A percentile compares a stretch with the other conserved stretches of the same genome.
Conservation (phyloP, 192 early-diverging fungal species). For the Coemansia sp. region DNA sequence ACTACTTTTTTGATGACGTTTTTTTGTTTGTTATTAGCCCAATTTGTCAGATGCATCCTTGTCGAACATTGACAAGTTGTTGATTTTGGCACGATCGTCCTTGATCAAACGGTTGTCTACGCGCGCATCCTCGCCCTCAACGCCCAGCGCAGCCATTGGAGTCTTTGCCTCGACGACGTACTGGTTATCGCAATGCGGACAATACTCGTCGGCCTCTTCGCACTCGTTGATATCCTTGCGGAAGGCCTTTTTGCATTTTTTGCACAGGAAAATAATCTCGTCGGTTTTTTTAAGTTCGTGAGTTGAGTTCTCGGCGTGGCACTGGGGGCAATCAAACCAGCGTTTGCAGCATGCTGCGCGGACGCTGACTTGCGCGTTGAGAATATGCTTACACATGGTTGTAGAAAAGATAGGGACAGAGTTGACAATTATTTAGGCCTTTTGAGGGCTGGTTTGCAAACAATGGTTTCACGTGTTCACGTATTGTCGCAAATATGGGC, state of each 20-base stretch:
- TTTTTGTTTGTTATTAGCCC: constrained; percentile 29
- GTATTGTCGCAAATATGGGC: background rate
- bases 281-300: constrained; percentile 77
- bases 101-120: constrained; percentile 67
- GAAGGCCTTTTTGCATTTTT: constrained; percentile 99
- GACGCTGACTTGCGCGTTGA: constrained; percentile 96
- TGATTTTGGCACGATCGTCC: constrained; percentile 55
- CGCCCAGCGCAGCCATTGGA: constrained; percentile 78
- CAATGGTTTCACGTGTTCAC: background rate
- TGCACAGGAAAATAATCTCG: constrained; percentile 97
- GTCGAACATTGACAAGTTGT: background rate
- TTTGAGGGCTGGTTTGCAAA: background rate
- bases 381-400: constrained; percentile 92
- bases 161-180: constrained; percentile 93
- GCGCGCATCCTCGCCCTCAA: constrained; percentile 94
- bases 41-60: constrained; percentile 12
- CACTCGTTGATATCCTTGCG: constrained; percentile 87
- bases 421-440: background rate
- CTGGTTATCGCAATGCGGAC: constrained; percentile 98
- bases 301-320: constrained; percentile 80
- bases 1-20: background rate
- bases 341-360: constrained; percentile 91
- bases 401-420: background rate
- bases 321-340: constrained; percentile 98
- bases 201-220: constrained; percentile 96